These are phyloP conservation scores for Amanita rimosa DNA, from an alignment of 768 basidiomycete species.

Conservation along the genomic window DNA sequence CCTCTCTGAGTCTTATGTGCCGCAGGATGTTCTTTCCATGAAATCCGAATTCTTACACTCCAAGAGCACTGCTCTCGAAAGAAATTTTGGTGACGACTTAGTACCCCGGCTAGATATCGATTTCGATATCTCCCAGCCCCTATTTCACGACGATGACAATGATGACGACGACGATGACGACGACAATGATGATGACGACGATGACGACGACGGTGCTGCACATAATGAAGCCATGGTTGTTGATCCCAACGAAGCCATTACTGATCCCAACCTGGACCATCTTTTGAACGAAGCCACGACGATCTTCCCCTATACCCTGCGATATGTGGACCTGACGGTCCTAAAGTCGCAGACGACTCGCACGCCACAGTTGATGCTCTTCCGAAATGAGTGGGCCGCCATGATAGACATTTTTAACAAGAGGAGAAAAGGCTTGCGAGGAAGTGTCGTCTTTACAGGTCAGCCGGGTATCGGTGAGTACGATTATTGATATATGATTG, in stretches of 20 bases:
- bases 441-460: constrained; percentile 7
- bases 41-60: no score
- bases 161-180: no score
- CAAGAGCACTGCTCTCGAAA: no score
- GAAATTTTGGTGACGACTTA: no score
- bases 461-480: constrained; percentile 9
- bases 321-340: constrained; percentile 1
- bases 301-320: constrained; percentile 7
- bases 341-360: neutral
- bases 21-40: no score
- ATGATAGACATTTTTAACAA: constrained; percentile 5
- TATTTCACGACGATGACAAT: no score
- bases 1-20: no score
- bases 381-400: neutral
- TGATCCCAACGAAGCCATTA: neutral
- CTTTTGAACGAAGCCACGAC: neutral
- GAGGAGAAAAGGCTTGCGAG: neutral
- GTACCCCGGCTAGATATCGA: no score
- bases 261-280: no score
- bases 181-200: no score
- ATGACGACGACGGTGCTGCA: no score
- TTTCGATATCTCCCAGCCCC: no score
- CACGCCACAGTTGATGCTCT: neutral
- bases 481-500: neutral
- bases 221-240: neutral